These are phyloP conservation scores for Rubia peregrina DNA, from an alignment of 305 asterid genomes.

Conservation along the genomic window DNA sequence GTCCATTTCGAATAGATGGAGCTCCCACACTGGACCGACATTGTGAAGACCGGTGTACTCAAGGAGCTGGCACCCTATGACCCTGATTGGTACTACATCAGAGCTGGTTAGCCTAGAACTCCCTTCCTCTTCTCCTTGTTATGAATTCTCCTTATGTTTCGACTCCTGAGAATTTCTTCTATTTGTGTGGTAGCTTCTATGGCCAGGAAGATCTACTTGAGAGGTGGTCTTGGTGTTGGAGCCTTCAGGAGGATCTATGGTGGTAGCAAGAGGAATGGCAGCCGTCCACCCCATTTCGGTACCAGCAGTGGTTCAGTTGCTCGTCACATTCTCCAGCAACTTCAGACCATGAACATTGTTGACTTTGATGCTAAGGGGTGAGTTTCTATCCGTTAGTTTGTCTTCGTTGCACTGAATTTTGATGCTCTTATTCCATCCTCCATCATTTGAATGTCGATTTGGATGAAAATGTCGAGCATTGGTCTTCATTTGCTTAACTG, in stretches of 20 bases:
- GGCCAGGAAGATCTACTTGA: constrained; percentile 37
- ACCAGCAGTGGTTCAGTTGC: constrained; percentile 42
- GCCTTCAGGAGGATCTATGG: constrained; percentile 36
- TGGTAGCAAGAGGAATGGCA: constrained; percentile 42
- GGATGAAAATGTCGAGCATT: no score
- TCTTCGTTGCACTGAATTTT: no score
- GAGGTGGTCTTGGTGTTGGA: constrained; percentile 40
- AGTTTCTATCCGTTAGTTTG: neutral
- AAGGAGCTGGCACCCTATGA: constrained; percentile 45
- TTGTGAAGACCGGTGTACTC: constrained; percentile 38
- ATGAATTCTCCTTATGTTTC: neutral
- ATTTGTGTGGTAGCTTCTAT: constrained; percentile 28
- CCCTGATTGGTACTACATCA: constrained; percentile 43
- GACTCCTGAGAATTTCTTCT: neutral
- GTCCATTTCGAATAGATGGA: constrained; percentile 24
- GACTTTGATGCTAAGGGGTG: constrained; percentile 37
- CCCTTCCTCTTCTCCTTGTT: neutral
- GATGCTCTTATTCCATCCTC: no score
- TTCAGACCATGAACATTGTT: constrained; percentile 33
- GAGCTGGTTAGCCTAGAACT: constrained; percentile 29
- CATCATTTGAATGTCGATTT: no score
- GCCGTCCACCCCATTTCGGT: constrained; percentile 37
- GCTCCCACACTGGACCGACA: constrained; percentile 45
- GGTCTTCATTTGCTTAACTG: neutral
- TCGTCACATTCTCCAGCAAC: constrained; percentile 39